Evolutionary conservation across 768 basidiomycete genomes (phyloP).

Genomic region (Piloderma croceum): DNA sequence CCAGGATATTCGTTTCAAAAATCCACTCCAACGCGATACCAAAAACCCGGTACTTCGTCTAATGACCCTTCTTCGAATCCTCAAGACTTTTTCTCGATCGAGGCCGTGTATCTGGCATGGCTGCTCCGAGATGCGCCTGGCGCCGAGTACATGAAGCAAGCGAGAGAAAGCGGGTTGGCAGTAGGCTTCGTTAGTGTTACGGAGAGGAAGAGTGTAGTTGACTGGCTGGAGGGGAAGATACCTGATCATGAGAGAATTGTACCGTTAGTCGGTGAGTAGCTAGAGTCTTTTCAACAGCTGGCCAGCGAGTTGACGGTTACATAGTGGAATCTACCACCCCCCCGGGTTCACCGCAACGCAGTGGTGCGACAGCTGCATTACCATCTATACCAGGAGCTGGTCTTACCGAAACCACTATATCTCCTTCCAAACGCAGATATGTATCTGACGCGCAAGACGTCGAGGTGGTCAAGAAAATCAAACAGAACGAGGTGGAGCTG

Average conservation of each 20-base stretch:
- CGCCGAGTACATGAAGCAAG: conserved; percentile 87
- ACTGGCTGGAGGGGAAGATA: conserved; percentile 70
- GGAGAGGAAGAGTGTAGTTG: conserved; percentile 79
- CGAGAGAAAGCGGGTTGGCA: conserved; percentile 65
- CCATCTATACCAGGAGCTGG: no score
- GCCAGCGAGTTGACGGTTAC: conserved; percentile 30
- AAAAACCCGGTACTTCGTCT: conserved; percentile 49
- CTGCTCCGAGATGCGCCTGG: conserved; percentile 62
- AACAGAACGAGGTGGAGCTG: conserved; percentile 69
- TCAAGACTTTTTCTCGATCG: conserved; percentile 70
- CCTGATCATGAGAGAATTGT: conserved; percentile 47
- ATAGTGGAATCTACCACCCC: conserved; percentile 54
- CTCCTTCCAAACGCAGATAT: conserved; percentile 70
- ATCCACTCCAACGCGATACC: conserved; percentile 70
- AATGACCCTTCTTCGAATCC: conserved; percentile 31
- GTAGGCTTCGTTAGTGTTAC: conserved; percentile 81
- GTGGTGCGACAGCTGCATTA: no score
- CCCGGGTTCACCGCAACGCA: conserved; percentile 46
- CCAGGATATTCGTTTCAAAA: conserved; percentile 57
- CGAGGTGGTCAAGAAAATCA: conserved; percentile 84
- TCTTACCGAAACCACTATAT: conserved; percentile 29
- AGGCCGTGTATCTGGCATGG: conserved; percentile 85
- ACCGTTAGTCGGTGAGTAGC: conserved; percentile 37
- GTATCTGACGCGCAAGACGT: conserved; percentile 71
- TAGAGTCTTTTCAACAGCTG: conserved; percentile 41